Percentiles rank a stretch among this genome's conserved stretches.
These are phyloP conservation scores for Diaporthe caulivora DNA, from an alignment of 2,329 filamentous ascomycete genomes.

Conservation along the genomic window DNA sequence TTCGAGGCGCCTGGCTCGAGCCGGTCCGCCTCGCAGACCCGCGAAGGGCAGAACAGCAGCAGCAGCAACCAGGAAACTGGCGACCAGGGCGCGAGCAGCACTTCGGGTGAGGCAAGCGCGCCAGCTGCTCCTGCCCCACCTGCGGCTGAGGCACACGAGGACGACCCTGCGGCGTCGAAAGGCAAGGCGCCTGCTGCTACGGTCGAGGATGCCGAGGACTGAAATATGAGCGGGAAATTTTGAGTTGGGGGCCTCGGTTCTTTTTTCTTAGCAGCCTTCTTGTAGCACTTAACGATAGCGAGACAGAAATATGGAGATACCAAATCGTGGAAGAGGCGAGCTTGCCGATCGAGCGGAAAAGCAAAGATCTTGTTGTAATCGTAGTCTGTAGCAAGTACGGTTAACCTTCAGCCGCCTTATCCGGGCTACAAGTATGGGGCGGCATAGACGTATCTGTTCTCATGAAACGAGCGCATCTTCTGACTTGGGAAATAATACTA, in stretches of 20 bases:
- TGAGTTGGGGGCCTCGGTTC: too few relatives aligned
- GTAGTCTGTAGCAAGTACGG: background rate
- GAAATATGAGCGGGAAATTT: background rate
- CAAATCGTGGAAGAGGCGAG: slow-evolving; percentile 4
- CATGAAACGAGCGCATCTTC: too few relatives aligned
- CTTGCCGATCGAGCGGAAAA: too few relatives aligned
- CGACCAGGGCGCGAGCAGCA: background rate
- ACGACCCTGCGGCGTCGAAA: slow-evolving; percentile 47
- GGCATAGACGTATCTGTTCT: too few relatives aligned
- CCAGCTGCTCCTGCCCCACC: background rate
- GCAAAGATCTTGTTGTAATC: background rate
- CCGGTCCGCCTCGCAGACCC: slow-evolving; percentile 34
- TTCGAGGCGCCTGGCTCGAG: slow-evolving; percentile 40
- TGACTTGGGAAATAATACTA: too few relatives aligned
- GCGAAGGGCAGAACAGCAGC: slow-evolving; percentile 37
- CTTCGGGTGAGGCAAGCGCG: background rate
- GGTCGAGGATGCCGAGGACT: slow-evolving; percentile 37
- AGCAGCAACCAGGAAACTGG: slow-evolving; percentile 7
- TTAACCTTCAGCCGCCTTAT: too few relatives aligned
- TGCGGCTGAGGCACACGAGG: slow-evolving; percentile 39
- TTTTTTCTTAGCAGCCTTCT: background rate
- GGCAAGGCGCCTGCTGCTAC: slow-evolving; percentile 36
- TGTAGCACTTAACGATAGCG: slow-evolving; percentile 27
- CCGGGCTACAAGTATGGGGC: too few relatives aligned
- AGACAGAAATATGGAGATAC: slow-evolving; percentile 32